Evolutionary conservation across 306 rosid species (phyloP), one percentile per base, ranked within the genome.

Genomic region (Erythrophleum fordii): DNA sequence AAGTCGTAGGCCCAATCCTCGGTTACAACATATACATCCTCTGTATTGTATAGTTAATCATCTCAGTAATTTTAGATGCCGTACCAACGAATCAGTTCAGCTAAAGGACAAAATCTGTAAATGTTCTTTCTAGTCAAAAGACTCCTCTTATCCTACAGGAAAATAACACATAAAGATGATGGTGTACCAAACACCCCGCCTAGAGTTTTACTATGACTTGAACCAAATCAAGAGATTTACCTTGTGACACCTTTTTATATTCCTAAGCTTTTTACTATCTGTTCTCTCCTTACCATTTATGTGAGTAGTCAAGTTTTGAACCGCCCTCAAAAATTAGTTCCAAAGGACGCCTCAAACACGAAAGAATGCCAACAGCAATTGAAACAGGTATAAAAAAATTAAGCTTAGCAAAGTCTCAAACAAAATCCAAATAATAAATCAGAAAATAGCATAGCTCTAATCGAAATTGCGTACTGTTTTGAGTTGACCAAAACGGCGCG

Each of bases 401-500:
- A 9, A 44, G 3, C 25, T n/a, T n/a, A 25, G 8, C 13, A 0
- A 46, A 46, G 8, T 16, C 23, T 17, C 5, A 8, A 71, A 18
- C 14, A 12, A 72, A 72, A 51, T 51, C 2, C 6, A 3, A 53
- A 6, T 11, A 11, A 20, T 9, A 26, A 18, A 60, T 17, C 11
- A 8, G 22, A 48, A 46, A 31, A 12, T 9, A 59, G 69, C 22
- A 46, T 55, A 42, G 52, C 2, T 6, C 5, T 18, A 59, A 45
- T n/a, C 12, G n/a, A 42, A 56, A 34, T 4, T 2, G 2, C 79
- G 48, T 79, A 91, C 98, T 91, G 88, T 80, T 79, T 83, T 91
- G 75, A 91, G 97, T 31, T 80, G 64, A 3, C 98, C 98, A 72
- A 94, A 94, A n/a, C 83, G 90, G 39, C 84, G 44, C 0, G 76